phyloP scores from a whole-genome alignment of 2,329 filamentous ascomycete genomes.

The Fonsecaea monophora region DNA sequence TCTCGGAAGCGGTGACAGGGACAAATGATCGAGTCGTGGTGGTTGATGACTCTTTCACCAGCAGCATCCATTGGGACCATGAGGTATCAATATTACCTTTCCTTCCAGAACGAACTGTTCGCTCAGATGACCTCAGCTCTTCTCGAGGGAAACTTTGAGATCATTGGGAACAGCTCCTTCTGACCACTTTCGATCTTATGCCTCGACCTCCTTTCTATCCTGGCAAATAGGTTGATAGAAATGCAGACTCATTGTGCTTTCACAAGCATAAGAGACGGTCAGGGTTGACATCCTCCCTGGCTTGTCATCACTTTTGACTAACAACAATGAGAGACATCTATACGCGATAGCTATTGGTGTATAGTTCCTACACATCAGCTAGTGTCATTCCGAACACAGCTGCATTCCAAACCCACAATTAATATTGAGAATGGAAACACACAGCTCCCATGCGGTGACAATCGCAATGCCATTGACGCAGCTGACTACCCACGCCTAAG shows the following conservation, averaged over 20 bases:
- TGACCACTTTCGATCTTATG: background rate
- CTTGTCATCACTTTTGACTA: background rate
- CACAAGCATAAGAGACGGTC: background rate
- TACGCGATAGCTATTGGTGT: background rate
- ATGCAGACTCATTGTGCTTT: background rate
- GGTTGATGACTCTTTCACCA: background rate
- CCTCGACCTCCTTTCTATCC: background rate
- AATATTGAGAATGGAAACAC: too few species aligned
- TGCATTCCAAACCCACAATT: too few species aligned
- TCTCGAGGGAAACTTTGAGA: background rate
- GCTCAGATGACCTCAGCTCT: background rate
- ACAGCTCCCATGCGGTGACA: background rate
- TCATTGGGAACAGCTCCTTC: background rate
- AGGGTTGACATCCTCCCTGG: background rate
- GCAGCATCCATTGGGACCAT: background rate
- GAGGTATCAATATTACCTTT: background rate
- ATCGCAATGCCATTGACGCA: background rate
- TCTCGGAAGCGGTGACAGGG: conserved; percentile 43
- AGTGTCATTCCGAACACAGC: background rate
- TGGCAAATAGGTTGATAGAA: background rate
- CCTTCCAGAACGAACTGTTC: background rate
- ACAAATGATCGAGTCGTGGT: background rate
- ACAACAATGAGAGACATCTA: background rate
- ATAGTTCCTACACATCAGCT: too few species aligned
- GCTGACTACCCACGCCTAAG: background rate